A percentile compares a stretch with the other conserved stretches of the same genome.
Conservation (phyloP, 2,329 filamentous ascomycete species). For the Sporothrix phasma region DNA sequence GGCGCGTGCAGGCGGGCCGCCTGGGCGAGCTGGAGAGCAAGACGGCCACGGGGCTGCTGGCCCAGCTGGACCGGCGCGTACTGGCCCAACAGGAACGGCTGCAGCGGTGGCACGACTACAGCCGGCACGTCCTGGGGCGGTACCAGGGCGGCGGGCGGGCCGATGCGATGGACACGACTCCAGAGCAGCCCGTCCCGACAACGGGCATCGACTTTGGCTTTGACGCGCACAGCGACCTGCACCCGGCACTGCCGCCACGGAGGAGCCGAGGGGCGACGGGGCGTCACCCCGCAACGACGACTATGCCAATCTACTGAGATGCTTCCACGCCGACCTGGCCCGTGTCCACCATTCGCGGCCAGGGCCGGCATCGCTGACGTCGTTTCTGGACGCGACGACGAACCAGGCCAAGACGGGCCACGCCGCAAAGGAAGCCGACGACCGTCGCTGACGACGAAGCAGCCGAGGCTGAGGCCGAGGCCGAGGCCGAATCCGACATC, state of each 20-base stretch:
- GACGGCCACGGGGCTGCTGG: conserved; percentile 44
- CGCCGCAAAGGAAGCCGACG: conserved; percentile 6
- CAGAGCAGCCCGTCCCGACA: conserved; percentile 21
- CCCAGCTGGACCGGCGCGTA: conserved; percentile 62
- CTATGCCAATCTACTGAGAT: conserved; percentile 35
- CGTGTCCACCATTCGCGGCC: conserved; percentile 7
- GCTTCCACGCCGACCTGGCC: conserved; percentile 34
- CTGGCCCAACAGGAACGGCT: conserved; percentile 57
- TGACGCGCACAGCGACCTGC: conserved; percentile 39
- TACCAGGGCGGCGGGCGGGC: neutral
- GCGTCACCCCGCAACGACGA: conserved; percentile 22
- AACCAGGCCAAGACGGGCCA: neutral
- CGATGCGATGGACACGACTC: conserved; percentile 13
- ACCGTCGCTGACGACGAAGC: conserved; percentile 26
- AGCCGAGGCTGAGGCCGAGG: conserved; percentile 25
- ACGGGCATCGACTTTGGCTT: conserved; percentile 46
- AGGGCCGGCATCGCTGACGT: conserved; percentile 10
- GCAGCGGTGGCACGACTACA: conserved; percentile 63
- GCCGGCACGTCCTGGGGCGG: conserved; percentile 36
- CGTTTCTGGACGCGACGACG: conserved; percentile 1
- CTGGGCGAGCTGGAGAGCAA: conserved; percentile 46
- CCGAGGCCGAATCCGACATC: conserved; percentile 37
- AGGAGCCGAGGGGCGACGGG: neutral
- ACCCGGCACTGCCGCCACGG: conserved; percentile 28
- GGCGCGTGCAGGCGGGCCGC: conserved; percentile 49